A percentile compares a stretch with the other conserved stretches of the same genome.
Conservation (phyloP, 2,329 filamentous ascomycete genomes). For the Tricladium varicosporioides region DNA sequence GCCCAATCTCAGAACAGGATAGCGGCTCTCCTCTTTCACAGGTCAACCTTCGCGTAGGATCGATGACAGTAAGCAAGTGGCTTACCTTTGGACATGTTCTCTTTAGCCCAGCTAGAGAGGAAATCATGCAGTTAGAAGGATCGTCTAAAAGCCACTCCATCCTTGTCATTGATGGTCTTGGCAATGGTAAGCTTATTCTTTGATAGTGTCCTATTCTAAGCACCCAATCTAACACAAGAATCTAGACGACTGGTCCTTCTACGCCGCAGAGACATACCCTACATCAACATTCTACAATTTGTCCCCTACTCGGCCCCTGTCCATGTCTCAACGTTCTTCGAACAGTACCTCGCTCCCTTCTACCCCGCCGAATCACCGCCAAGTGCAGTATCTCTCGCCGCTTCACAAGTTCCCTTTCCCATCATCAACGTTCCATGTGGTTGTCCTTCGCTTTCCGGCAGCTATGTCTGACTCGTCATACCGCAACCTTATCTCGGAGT, state of each 20-base stretch:
- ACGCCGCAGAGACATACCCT: constrained; percentile 77
- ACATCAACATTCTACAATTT: constrained; percentile 75
- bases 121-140: constrained; percentile 54
- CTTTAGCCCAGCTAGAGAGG: constrained; percentile 75
- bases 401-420: constrained; percentile 71
- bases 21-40: constrained; percentile 64
- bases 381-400: constrained; percentile 62
- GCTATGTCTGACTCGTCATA: constrained; percentile 68
- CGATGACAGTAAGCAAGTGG: constrained; percentile 86
- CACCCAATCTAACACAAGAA: constrained; percentile 14
- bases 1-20: constrained; percentile 36
- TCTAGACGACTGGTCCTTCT: constrained; percentile 78
- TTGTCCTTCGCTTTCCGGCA: constrained; percentile 74
- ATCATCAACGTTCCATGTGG: constrained; percentile 70
- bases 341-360: constrained; percentile 48
- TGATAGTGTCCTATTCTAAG: not conserved
- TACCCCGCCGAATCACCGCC: constrained; percentile 69
- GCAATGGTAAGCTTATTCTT: constrained; percentile 50
- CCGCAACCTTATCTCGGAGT: constrained; percentile 69
- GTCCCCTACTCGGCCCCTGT: constrained; percentile 51
- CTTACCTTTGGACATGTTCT: constrained; percentile 80
- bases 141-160: constrained; percentile 58
- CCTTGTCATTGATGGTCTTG: constrained; percentile 77
- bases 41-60: constrained; percentile 75
- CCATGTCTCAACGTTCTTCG: constrained; percentile 39